Base-by-base conservation (phyloP, 2,329 filamentous ascomycete species). In the Dactylellina parvicollis region DNA sequence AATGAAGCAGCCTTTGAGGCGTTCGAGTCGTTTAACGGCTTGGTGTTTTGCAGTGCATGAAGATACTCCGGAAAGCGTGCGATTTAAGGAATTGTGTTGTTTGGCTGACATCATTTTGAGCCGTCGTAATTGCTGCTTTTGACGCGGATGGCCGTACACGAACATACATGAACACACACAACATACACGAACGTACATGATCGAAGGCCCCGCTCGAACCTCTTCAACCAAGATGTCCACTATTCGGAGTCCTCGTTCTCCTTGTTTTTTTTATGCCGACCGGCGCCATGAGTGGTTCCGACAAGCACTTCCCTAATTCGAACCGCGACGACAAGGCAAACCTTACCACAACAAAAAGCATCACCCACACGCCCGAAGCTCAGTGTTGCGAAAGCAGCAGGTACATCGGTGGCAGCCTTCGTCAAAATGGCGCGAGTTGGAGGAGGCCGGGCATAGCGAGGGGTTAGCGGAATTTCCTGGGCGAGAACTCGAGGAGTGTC, bases 271-370 rank as follows among this genome's bases (percentile, higher is more conserved):
- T 34, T 40, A 40, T 20, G 57, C 44, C 22, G 50, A 22, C 50
- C 26, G 12, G 47, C 24, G 49, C 42, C 44, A 57, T 59, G 57
- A 61, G n/a, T 42, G 55, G 59, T 30, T 65, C 44, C 44, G 30
- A 54, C 60, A 34, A 44, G 69, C 60, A 73, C 69, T 73, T 73
- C 69, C 69, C 69, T 73, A 73, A 66, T 73, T 55, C 54, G 69
- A 46, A 73, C 38, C 40, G n/a, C 22, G 28, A 40, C 46, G 20
- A 60, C 69, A 60, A 66, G 69, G 69, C 69, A 66, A 66, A 64
- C 69, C 55, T 52, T 54, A 38, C 52, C 59, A 60, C 40, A 9
- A 18, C 55, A 44, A 61, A 66, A 54, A 32, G 50, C 24, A 44
- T 40, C 47, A 40, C 24, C 54, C 67, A 56, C 60, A 56, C 54